Evolutionary conservation across 208 protist species (phyloP), one percentile per base, ranked within the genome.

Genomic region (Sergeia podlipaevii): DNA sequence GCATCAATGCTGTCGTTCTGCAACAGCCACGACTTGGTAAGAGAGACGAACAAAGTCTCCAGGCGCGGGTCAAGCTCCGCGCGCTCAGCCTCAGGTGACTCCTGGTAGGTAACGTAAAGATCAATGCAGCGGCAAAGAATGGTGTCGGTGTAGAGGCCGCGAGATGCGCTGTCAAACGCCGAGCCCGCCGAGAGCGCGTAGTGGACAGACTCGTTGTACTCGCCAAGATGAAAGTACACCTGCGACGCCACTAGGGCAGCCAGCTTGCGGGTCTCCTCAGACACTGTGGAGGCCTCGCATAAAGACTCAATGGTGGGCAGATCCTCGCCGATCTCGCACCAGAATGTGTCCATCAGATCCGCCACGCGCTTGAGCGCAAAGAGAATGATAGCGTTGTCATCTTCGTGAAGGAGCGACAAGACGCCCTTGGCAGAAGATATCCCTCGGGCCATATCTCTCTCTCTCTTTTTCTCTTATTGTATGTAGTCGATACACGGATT

Each of bases 141-240:
- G 5, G 83, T 95, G 63, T 95, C 80, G 2, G 82, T 94, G 58
- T 85, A 94, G 61, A 94, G 64, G 28, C 75, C 85, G 27, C 80
- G 77, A 28, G 61, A 60, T 20, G 68, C 68, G 24, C 97, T 77
- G 72, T 99, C 89, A 65, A 99, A 99, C 29, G 93, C 74, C 2
- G 74, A 62, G 39, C 97, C 98, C 17, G 98, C 96, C 23, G 69
- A 74, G 4, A 99, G 84, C 0, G 98, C 97, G 62, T 95, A 98
- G 54, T 80, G 59, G 41, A 99, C 89, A 7, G 98, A 92, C 38
- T 98, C 91, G 51, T 88, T 85, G 65, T 97, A 98, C 36, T 89
- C 94, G 20, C 93, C 93, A 17, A 99, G 85, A 70, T 99, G 97
- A 71, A 99, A 99, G 72, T 99, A 99, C 24, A 99, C 95, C 72